These are phyloP conservation scores for Flaveria linearis DNA, from an alignment of 129 eudicot genomes.

Conservation along the genomic window DNA sequence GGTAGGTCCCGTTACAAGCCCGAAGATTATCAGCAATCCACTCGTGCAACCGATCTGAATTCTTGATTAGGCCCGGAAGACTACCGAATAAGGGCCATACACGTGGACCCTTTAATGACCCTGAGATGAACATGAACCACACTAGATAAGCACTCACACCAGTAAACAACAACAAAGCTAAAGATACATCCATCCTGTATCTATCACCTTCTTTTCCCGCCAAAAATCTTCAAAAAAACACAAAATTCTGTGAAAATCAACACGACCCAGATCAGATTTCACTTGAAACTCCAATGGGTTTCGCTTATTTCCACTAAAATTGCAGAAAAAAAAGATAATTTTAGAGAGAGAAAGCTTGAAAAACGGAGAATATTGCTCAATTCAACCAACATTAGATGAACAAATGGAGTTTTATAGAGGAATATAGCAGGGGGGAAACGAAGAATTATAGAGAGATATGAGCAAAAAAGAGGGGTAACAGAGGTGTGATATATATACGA, in stretches of 20 bases:
- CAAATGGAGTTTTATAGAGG: too few relatives aligned
- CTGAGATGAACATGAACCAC: conserved; percentile 79
- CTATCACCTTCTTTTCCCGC: conserved; percentile 33
- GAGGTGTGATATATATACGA: conserved; percentile 66
- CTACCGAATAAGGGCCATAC: conserved; percentile 92
- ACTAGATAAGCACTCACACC: conserved; percentile 61
- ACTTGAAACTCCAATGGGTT: conserved; percentile 2
- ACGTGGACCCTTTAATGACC: conserved; percentile 82
- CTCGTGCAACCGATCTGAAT: conserved; percentile 70
- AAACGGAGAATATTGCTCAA: neutral
- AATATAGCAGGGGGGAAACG: too few relatives aligned
- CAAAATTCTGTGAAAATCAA: neutral
- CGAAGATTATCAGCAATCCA: conserved; percentile 90
- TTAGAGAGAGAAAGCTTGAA: conserved; percentile 10
- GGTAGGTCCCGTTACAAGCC: conserved; percentile 89
- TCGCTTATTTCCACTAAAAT: conserved; percentile 19
- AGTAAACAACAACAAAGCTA: conserved; percentile 56
- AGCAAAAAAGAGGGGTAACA: conserved; percentile 25
- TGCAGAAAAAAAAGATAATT: neutral
- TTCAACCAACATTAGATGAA: too few relatives aligned
- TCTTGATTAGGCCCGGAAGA: conserved; percentile 74
- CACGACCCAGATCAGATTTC: conserved; percentile 38
- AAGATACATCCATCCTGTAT: conserved; percentile 50
- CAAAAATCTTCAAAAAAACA: conserved; percentile 25
- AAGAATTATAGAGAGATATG: conserved; percentile 3